Evolutionary conservation across 2,329 filamentous ascomycete genomes (phyloP).

Genomic region (Fusarium setosum): DNA sequence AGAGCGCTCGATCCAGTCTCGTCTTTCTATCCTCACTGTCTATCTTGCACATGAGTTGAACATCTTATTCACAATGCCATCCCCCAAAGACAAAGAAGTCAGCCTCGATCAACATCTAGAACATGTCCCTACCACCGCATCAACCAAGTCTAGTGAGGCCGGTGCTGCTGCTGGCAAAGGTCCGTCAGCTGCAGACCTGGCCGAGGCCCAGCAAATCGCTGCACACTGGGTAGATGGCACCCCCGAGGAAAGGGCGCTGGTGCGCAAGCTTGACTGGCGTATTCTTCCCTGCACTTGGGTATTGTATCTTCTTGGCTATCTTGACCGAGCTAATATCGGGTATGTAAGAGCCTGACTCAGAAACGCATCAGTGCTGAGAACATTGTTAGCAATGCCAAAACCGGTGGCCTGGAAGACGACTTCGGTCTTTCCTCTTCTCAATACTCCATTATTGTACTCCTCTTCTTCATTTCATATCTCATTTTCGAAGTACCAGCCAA

Average conservation of each 20-base stretch:
- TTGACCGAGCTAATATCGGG: conserved; percentile 1
- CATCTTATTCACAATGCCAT: neutral
- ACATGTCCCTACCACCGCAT: neutral
- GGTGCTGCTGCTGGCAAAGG: neutral
- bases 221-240: neutral
- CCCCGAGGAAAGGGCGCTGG: neutral
- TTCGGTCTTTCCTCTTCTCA: conserved; percentile 17
- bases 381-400: neutral
- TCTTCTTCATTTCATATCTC: conserved; percentile 63
- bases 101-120: neutral
- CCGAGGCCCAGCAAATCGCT: neutral
- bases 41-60: too few species aligned
- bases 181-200: neutral
- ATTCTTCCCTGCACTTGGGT: conserved; percentile 1
- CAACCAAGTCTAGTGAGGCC: neutral
- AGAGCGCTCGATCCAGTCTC: neutral
- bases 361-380: neutral
- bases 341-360: neutral
- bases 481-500: conserved; percentile 65
- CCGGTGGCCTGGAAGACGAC: conserved; percentile 29
- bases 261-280: conserved; percentile 3
- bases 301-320: neutral
- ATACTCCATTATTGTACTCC: conserved; percentile 51
- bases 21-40: too few species aligned
- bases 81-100: neutral